These are phyloP conservation scores for Rhododendron simsii DNA, from an alignment of 148 eudicot genomes.

Conservation along the genomic window DNA sequence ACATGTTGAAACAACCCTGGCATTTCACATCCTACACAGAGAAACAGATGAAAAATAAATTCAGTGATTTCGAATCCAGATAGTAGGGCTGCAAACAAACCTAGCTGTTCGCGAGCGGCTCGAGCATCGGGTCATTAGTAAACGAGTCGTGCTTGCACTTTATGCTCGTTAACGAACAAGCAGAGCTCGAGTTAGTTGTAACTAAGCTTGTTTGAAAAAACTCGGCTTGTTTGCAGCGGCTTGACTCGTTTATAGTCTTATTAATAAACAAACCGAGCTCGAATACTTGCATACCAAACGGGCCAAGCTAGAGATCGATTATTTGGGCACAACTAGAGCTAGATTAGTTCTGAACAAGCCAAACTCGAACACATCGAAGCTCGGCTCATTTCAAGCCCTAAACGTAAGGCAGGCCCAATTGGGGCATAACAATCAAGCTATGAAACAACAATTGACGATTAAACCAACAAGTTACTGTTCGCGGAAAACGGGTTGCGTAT, in stretches of 20 bases:
- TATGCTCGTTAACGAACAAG: too few relatives aligned
- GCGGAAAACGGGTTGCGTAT: neutral
- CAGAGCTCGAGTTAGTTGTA: too few relatives aligned
- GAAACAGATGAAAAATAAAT: neutral
- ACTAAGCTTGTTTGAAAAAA: too few relatives aligned
- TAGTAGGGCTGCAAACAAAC: neutral
- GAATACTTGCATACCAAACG: neutral
- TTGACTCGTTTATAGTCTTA: too few relatives aligned
- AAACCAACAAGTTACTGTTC: neutral
- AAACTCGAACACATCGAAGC: neutral
- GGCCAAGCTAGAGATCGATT: neutral
- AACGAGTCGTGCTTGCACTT: too few relatives aligned
- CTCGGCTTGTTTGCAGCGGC: too few relatives aligned
- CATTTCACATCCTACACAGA: constrained; percentile 24
- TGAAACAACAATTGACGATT: neutral
- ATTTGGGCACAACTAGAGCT: too few relatives aligned
- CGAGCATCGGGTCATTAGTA: too few relatives aligned
- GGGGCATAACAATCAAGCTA: neutral
- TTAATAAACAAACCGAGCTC: neutral
- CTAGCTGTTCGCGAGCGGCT: too few relatives aligned
- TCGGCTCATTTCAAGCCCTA: too few relatives aligned
- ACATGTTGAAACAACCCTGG: constrained; percentile 28
- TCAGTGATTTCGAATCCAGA: neutral
- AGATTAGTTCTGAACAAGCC: neutral
- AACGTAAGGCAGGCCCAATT: neutral